Conservation (phyloP, 371 early-diverging fungal genomes). For the Mortierella sp. region DNA sequence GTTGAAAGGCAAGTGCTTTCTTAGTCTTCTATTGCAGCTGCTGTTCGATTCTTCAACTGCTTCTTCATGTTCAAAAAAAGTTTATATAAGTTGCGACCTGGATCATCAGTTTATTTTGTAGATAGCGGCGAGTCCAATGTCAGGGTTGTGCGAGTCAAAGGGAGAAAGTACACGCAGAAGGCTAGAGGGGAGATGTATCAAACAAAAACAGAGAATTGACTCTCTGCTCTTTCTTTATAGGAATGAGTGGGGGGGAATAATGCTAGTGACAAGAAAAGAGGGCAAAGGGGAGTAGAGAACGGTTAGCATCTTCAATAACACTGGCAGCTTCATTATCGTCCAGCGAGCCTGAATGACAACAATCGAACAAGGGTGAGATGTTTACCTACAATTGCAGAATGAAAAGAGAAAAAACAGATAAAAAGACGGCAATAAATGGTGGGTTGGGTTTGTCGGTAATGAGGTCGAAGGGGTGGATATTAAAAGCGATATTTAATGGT, state of each 20-base stretch:
- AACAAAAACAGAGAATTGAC: constrained; percentile 10
- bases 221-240: constrained; percentile 15
- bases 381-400: constrained; percentile 38
- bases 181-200: constrained; percentile 13
- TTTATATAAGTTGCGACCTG: not conserved
- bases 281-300: not conserved
- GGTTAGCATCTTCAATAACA: not conserved
- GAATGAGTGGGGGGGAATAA: constrained; percentile 12
- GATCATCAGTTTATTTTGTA: constrained; percentile 7
- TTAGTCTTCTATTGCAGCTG: not conserved
- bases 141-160: constrained; percentile 9
- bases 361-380: not conserved
- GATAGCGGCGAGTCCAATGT: constrained; percentile 2
- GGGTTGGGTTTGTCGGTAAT: not conserved
- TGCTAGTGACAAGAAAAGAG: not conserved
- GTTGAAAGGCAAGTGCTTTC: not conserved
- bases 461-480: constrained; percentile 1
- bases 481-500: constrained; percentile 40
- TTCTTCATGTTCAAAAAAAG: too few species aligned
- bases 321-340: not conserved
- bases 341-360: not conserved
- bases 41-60: not conserved
- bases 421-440: constrained; percentile 10
- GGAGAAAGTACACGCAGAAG: not conserved
- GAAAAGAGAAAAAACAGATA: constrained; percentile 10